Evolutionary conservation across 768 basidiomycete species (phyloP).

Genomic region (Russula olivacea): DNA sequence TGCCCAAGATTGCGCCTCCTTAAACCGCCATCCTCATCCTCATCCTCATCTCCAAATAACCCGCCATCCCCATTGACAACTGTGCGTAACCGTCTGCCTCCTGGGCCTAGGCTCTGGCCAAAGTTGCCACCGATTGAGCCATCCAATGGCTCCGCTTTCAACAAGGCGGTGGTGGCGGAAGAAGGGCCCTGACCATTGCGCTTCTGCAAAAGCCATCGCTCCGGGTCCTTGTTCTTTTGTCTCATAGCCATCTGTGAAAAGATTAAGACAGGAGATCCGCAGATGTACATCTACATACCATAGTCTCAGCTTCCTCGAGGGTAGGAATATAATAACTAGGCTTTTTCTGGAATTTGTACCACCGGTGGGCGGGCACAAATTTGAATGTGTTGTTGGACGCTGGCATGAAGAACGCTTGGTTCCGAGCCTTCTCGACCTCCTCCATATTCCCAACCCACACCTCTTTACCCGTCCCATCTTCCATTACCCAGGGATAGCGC

Average conservation of each 20-base stretch:
- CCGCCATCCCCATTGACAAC: constrained; percentile 62
- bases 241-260: constrained; percentile 42
- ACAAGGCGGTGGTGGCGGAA: constrained; percentile 56
- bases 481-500: constrained; percentile 88
- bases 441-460: constrained; percentile 80
- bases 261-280: constrained; percentile 26
- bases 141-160: constrained; percentile 53
- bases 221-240: constrained; percentile 70
- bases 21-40: no score
- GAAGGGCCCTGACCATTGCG: constrained; percentile 56
- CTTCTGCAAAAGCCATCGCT: constrained; percentile 60
- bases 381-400: constrained; percentile 77
- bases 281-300: constrained; percentile 43
- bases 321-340: constrained; percentile 67
- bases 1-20: constrained; percentile 58
- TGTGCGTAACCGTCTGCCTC: constrained; percentile 56
- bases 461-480: constrained; percentile 67
- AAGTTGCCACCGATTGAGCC: constrained; percentile 45
- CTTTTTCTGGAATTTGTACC: constrained; percentile 91
- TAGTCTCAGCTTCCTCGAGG: constrained; percentile 60
- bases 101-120: constrained; percentile 59
- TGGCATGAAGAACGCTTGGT: constrained; percentile 80
- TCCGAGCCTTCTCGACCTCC: constrained; percentile 62
- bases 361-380: constrained; percentile 81
- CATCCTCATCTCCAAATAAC: constrained; percentile 61